Evolutionary conservation across 495 filamentous ascomycete genomes (phyloP).

Genomic region (Daldinia concentrica): DNA sequence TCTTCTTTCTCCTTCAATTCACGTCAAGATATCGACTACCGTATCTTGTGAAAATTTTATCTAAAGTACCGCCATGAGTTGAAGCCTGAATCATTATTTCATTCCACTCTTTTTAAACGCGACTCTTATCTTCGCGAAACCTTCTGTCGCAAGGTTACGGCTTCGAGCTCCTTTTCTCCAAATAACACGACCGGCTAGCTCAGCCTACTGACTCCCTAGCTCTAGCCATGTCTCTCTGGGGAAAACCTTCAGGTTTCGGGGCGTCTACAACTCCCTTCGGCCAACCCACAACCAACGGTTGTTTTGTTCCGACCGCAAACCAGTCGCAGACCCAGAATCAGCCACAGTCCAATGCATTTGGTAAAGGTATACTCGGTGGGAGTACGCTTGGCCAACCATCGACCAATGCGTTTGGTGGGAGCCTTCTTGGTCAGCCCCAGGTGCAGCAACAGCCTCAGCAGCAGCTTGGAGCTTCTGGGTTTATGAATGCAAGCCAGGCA

Average conservation of each 20-base stretch:
- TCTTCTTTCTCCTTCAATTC: not conserved
- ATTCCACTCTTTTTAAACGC: slow-evolving; percentile 24
- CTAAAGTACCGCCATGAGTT: slow-evolving; percentile 26
- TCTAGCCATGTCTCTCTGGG: slow-evolving; percentile 43
- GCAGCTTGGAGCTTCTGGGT: slow-evolving; percentile 36
- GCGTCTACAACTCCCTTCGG: slow-evolving; percentile 21
- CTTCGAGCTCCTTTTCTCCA: not conserved
- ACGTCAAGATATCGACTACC: not conserved
- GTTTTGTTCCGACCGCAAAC: slow-evolving; percentile 13
- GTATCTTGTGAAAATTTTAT: not conserved
- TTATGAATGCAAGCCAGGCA: slow-evolving; percentile 49
- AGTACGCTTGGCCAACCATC: slow-evolving; percentile 2
- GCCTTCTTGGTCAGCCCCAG: slow-evolving; percentile 43
- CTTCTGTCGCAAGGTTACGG: slow-evolving; percentile 10
- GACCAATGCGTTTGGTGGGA: slow-evolving; percentile 25
- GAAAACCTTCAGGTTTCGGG: slow-evolving; percentile 37
- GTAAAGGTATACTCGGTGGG: slow-evolving; percentile 41
- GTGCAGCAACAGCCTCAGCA: slow-evolving; percentile 35
- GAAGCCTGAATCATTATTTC: slow-evolving; percentile 28
- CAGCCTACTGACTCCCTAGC: not conserved
- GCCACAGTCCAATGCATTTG: slow-evolving; percentile 18
- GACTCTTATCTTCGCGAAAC: slow-evolving; percentile 15
- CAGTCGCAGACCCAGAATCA: slow-evolving; percentile 6
- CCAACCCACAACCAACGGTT: slow-evolving; percentile 21
- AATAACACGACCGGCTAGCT: not conserved